Percentiles rank a stretch among this genome's conserved stretches.
Evolutionary conservation across 768 basidiomycete species (phyloP).

Genomic region (Thelephora ganbajun): DNA sequence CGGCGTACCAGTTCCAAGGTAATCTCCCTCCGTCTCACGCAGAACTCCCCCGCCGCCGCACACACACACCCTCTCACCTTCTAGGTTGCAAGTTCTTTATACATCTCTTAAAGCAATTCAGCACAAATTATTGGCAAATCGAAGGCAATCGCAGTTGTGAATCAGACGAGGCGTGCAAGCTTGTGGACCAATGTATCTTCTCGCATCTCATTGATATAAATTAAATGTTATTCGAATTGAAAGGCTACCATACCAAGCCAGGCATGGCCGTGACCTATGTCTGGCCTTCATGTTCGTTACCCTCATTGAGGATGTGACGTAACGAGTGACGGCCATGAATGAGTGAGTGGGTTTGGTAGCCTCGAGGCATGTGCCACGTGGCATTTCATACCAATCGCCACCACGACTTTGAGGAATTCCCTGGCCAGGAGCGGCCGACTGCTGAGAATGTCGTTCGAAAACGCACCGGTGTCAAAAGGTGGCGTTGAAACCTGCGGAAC

Average conservation of each 20-base stretch:
- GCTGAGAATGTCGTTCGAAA: conserved; percentile 72
- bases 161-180: no score
- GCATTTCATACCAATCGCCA: background rate
- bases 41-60: background rate
- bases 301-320: no score
- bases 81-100: background rate
- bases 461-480: conserved; percentile 82
- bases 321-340: no score
- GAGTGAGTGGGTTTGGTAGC: background rate
- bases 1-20: conserved; percentile 28
- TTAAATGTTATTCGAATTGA: no score
- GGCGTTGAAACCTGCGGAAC: background rate
- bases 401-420: background rate
- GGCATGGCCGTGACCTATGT: no score
- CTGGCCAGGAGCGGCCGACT: background rate
- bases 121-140: background rate
- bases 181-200: no score
- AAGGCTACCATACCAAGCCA: no score
- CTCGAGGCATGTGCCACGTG: background rate
- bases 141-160: no score
- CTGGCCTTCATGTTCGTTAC: no score
- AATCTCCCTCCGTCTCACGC: background rate
- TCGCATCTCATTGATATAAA: no score
- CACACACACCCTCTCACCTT: no score
- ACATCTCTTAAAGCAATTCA: background rate